Evolutionary conservation across 2,329 filamentous ascomycete species (phyloP).

Genomic region (Tolypocladium nubicola): DNA sequence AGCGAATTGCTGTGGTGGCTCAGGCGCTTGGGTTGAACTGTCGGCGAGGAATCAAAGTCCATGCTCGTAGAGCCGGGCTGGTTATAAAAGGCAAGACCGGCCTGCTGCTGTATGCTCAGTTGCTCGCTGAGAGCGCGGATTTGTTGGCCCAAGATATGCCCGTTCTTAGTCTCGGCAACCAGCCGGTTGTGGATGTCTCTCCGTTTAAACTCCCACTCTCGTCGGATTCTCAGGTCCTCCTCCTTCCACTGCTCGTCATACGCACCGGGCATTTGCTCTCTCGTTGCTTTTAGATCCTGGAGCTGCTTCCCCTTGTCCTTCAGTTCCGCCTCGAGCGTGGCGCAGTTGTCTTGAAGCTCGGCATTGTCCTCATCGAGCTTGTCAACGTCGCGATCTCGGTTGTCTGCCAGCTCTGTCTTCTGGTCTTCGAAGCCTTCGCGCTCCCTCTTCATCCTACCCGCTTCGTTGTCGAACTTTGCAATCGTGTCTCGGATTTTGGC

Average conservation of each 20-base stretch:
- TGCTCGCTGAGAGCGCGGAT: constrained; percentile 36
- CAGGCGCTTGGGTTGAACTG: constrained; percentile 33
- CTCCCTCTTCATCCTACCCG: constrained; percentile 47
- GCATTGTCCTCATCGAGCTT: constrained; percentile 44
- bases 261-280: constrained; percentile 52
- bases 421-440: constrained; percentile 43
- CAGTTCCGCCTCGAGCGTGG: constrained; percentile 60
- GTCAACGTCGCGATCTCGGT: constrained; percentile 39
- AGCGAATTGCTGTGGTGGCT: constrained; percentile 38
- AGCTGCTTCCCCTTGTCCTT: constrained; percentile 57
- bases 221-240: constrained; percentile 38
- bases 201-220: constrained; percentile 44
- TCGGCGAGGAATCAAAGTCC: constrained; percentile 34
- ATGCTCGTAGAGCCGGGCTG: constrained; percentile 32
- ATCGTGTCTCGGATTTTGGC: constrained; percentile 62
- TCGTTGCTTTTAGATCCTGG: constrained; percentile 61
- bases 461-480: constrained; percentile 54
- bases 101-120: constrained; percentile 29
- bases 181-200: constrained; percentile 41
- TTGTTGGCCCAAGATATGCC: constrained; percentile 34
- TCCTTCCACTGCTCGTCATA: constrained; percentile 48
- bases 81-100: constrained; percentile 32
- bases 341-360: constrained; percentile 53
- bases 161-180: constrained; percentile 34
- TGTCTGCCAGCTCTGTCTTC: constrained; percentile 37